Base-by-base conservation (phyloP, 139 green algal genomes). In the Coelastrella sp. region DNA sequence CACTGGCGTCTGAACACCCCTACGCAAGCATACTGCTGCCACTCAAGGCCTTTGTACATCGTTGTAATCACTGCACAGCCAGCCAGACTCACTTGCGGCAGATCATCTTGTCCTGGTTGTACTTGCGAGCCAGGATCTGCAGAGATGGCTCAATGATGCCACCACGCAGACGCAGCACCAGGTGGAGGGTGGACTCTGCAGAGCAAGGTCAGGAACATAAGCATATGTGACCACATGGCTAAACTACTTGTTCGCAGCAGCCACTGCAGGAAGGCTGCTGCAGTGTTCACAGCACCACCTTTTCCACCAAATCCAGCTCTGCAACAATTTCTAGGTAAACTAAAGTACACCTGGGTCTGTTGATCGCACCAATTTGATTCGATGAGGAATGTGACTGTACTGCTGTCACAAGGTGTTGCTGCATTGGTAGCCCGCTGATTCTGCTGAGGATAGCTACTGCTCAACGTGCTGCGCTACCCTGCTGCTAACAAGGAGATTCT, bases 121-220 rank as follows among this genome's bases (percentile, higher is more conserved):
- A 99, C 95, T 99, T 99, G 83, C 95, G 91, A 13, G 98, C 98
- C 59, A 99, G 94, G 80, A 96, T 96, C 89, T 97, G 93, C 79
- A 99, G 96, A 34, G 96, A 99, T 17, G 98, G 98, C 95, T 99
- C 98, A 80, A 99, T 99, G 93, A 99, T 99, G 59, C 96, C 96
- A 57, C 95, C 95, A 67, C 97, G 94, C 87, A 99, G 94, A 57
- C 97, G 95, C 75, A 99, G 94, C 88, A 99, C 97, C 92, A 99
- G 86, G 91, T 84, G 78, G n/a, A 99, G 94, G 5, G 97, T 99
- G 41, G 95, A 98, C 92, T 99, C 96, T 94, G 92, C 37, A 72
- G n/a, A 41, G 37, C 57, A 84, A 40, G 40, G 76, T 38, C 60
- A 84, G 62, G 59, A 84, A 53, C 9, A 79, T 35, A 1, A 41